phyloP scores from a whole-genome alignment of 805 yeast species.

The Wickerhamomyces chambardii region DNA sequence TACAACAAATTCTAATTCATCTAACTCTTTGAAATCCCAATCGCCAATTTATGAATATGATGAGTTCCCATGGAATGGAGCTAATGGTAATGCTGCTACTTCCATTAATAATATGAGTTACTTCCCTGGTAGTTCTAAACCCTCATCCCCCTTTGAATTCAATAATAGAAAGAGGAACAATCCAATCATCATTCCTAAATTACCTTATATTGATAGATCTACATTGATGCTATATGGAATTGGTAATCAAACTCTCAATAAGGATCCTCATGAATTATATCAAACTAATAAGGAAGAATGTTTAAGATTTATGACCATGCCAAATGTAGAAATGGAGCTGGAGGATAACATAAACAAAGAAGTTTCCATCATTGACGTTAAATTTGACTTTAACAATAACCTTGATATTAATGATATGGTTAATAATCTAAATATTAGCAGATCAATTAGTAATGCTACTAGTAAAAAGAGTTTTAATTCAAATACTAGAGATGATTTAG shows the following conservation, averaged over 20 bases:
- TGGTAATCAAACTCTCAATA: conserved; percentile 4
- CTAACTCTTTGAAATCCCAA: conserved; percentile 14
- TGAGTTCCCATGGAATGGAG: conserved; percentile 28
- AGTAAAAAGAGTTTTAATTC: no score
- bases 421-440: no score
- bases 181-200: conserved; percentile 10
- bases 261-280: conserved; percentile 5
- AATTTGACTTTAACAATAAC: conserved; percentile 3
- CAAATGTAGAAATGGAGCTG: neutral
- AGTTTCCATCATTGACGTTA: conserved; percentile 20
- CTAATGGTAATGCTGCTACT: neutral
- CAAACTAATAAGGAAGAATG: conserved; percentile 4
- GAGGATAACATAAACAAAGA: conserved; percentile 13
- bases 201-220: conserved; percentile 18
- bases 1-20: conserved; percentile 15
- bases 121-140: neutral
- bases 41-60: conserved; percentile 29
- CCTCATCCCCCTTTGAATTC: conserved; percentile 2
- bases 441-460: no score
- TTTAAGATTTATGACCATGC: conserved; percentile 7
- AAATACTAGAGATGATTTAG: conserved; percentile 3
- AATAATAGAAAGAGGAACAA: conserved; percentile 13
- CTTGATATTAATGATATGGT: no score
- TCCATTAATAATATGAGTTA: neutral
- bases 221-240: conserved; percentile 6